A percentile compares a stretch with the other conserved stretches of the same genome.
These are phyloP conservation scores for Wickerhamiella lipophila DNA, from an alignment of 805 yeast species.

Conservation along the genomic window DNA sequence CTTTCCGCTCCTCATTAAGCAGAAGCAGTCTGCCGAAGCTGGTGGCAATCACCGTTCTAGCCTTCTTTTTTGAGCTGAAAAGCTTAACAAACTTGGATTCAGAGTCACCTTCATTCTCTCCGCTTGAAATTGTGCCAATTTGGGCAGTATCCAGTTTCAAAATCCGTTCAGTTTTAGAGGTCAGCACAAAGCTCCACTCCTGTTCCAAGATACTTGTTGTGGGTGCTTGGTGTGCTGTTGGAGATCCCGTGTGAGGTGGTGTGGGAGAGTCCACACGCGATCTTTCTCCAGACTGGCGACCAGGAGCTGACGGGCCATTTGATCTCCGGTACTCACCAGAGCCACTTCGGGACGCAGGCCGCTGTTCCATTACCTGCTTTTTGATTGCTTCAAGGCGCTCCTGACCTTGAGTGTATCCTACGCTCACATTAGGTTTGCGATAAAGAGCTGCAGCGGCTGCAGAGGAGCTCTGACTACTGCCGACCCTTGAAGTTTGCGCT, in stretches of 20 bases:
- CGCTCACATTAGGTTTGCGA: conserved; percentile 12
- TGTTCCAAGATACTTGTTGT: conserved; percentile 32
- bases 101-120: conserved; percentile 14
- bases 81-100: conserved; percentile 23
- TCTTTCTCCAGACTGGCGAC: neutral
- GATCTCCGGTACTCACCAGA: neutral
- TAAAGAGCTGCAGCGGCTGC: conserved; percentile 16
- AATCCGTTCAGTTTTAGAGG: conserved; percentile 37
- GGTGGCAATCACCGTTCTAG: conserved; percentile 27
- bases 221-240: neutral
- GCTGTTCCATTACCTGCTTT: conserved; percentile 14
- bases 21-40: conserved; percentile 27
- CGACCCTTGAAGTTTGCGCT: neutral
- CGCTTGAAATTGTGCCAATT: conserved; percentile 18
- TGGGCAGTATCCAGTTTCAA: conserved; percentile 34
- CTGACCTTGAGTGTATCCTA: conserved; percentile 21
- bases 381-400: conserved; percentile 19
- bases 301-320: neutral
- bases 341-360: neutral
- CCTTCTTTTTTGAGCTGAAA: conserved; percentile 22
- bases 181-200: conserved; percentile 36
- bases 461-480: conserved; percentile 8
- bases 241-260: neutral
- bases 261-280: neutral
- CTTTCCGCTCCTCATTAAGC: conserved; percentile 24